Evolutionary conservation across 2,329 filamentous ascomycete species (phyloP), one percentile per base, ranked within the genome.

Genomic region (Alternaria novae-zelandiae): DNA sequence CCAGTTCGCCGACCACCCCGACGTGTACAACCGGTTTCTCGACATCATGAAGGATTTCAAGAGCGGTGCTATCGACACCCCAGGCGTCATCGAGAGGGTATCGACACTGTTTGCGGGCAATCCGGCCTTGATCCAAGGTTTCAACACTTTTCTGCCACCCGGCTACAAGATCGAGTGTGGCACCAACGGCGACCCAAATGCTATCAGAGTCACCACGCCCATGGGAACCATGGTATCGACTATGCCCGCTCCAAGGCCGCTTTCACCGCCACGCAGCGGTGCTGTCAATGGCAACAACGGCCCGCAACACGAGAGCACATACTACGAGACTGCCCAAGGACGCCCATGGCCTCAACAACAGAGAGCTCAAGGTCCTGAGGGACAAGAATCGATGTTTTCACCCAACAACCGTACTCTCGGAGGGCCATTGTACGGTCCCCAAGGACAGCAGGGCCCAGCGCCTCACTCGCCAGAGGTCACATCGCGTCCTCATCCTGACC

Each of bases 1-100:
- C 26, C 94, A 97, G 76, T 99, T 99, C 72, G 92, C 94, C 64
- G 95, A 98, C 67, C 94, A 97, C 70, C 94, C 96, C 5, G 95
- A 98, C 79, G 96, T 99, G 0, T 99, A 99, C 76, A 98, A 98
- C 75, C 87, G 92, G 41, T 98, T 99, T 73, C 83, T 99, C 49
- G 96, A 99, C 73, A 99, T 99, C 53, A 99, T 99, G 96, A 99
- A 99, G 77, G 96, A 99, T 73, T 99, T 99, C 80, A 99, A 99
- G 82, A 97, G 94, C 74, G 95, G 97, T 82, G 94, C 94, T 88
- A 99, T 99, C 73, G 96, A 99, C 78, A 99, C 96, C 0, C 96
- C 96, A 0, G 96, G 96, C 2, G 96, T 99, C 3, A 99, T 99
- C 71, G 96, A 97, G 74, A 90, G 96, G 53, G 96, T 99, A 26